phyloP scores from a whole-genome alignment of 345 rosid genomes.

The Dovyalis caffra region DNA sequence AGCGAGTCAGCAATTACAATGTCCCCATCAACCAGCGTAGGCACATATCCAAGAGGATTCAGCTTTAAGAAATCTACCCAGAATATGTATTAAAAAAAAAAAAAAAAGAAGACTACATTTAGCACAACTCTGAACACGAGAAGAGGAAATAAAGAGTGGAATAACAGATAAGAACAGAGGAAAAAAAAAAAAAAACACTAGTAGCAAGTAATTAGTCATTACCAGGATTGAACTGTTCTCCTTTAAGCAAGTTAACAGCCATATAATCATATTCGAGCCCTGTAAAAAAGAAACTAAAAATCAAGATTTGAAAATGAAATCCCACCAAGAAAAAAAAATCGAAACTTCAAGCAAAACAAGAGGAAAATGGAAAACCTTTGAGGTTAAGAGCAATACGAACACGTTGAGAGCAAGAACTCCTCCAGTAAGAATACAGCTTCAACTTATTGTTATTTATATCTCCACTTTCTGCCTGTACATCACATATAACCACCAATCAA shows the following conservation, averaged over 20 bases:
- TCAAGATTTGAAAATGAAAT: background rate
- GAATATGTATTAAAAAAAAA: background rate
- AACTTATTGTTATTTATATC: constrained; percentile 17
- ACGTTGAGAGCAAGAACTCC: constrained; percentile 74
- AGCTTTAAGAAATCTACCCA: constrained; percentile 61
- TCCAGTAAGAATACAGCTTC: constrained; percentile 64
- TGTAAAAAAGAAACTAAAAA: constrained; percentile 19
- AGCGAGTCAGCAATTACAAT: constrained; percentile 65
- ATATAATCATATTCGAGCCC: constrained; percentile 67
- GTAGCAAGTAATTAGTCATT: background rate
- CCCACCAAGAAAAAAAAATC: background rate
- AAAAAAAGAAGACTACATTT: background rate
- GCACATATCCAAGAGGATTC: constrained; percentile 81
- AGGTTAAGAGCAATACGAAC: constrained; percentile 75
- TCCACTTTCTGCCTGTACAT: background rate
- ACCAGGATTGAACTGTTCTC: constrained; percentile 72
- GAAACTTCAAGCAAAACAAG: too few species aligned
- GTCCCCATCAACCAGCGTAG: constrained; percentile 73
- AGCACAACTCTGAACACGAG: background rate
- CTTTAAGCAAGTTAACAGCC: constrained; percentile 53
- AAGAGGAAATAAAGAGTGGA: background rate
- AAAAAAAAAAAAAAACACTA: background rate
- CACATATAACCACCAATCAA: background rate
- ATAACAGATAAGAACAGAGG: too few species aligned
- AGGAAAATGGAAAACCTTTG: constrained; percentile 50